Evolutionary conservation across 1,284 basidiomycete genomes (phyloP).

Genomic region (Melampsora larici-populina): DNA sequence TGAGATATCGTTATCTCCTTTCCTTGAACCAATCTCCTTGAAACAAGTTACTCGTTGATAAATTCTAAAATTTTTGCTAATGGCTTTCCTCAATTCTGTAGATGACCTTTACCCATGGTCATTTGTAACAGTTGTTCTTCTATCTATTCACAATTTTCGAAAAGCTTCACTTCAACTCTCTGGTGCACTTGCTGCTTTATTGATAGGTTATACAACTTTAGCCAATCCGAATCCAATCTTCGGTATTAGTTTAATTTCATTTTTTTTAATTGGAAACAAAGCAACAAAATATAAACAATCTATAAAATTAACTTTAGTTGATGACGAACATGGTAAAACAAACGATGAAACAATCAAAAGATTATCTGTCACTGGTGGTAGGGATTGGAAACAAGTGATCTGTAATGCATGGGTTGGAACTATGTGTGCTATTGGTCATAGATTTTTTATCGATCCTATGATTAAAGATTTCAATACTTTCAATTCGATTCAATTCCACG

Average conservation of each 20-base stretch:
- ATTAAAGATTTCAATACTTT: background rate
- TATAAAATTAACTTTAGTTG: conserved; percentile 47
- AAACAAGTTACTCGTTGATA: background rate
- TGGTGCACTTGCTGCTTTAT: conserved; percentile 47
- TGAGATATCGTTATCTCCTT: no score
- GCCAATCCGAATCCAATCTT: conserved; percentile 49
- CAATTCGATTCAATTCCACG: background rate
- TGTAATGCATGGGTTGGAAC: conserved; percentile 40
- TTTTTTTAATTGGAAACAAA: conserved; percentile 49
- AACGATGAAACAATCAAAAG: background rate
- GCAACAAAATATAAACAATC: conserved; percentile 50
- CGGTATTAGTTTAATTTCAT: conserved; percentile 48
- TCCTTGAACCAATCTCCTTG: no score
- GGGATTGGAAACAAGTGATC: conserved; percentile 27
- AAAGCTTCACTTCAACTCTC: conserved; percentile 49
- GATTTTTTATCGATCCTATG: background rate
- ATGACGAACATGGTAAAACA: conserved; percentile 37
- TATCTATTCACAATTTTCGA: conserved; percentile 44
- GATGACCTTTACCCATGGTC: conserved; percentile 27
- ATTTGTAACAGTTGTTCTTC: conserved; percentile 11
- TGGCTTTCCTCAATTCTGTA: background rate
- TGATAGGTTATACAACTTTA: conserved; percentile 49
- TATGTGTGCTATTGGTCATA: conserved; percentile 15
- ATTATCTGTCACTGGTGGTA: background rate
- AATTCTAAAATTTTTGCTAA: background rate